Percentiles rank a stretch among this genome's conserved stretches.
Conservation (phyloP, 805 yeast species). For the Tetrapisispora pingtungensis region DNA sequence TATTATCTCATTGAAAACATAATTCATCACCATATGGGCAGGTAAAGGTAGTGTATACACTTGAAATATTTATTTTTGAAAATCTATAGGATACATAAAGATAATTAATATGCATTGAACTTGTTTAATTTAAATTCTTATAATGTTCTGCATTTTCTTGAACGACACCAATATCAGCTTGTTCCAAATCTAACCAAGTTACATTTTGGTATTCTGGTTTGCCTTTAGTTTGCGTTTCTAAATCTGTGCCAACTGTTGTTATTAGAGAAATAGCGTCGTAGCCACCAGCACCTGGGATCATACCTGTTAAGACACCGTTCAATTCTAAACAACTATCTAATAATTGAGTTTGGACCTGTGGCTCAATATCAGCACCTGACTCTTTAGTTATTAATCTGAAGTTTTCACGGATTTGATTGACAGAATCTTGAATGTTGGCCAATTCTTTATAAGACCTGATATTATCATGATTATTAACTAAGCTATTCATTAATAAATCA, state of each 20-base stretch:
- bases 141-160: constrained; percentile 35
- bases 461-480: constrained; percentile 7
- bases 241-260: constrained; percentile 38
- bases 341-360: constrained; percentile 59
- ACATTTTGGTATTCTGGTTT: constrained; percentile 37
- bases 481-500: constrained; percentile 13
- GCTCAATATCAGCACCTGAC: constrained; percentile 85
- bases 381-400: constrained; percentile 51
- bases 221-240: constrained; percentile 21
- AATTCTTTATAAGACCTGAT: constrained; percentile 18
- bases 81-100: background rate
- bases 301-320: constrained; percentile 84
- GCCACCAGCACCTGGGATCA: constrained; percentile 98
- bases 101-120: background rate
- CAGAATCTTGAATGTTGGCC: constrained; percentile 31
- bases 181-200: constrained; percentile 58
- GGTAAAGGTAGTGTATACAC: too few species aligned
- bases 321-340: constrained; percentile 48
- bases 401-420: constrained; percentile 42
- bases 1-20: too few species aligned
- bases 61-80: background rate
- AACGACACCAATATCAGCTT: constrained; percentile 49
- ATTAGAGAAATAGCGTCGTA: constrained; percentile 82
- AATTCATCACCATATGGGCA: too few species aligned
- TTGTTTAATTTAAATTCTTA: constrained; percentile 6